Evolutionary conservation across 805 yeast species (phyloP), one percentile per base, ranked within the genome.

Genomic region (Grigorovia jiainica): DNA sequence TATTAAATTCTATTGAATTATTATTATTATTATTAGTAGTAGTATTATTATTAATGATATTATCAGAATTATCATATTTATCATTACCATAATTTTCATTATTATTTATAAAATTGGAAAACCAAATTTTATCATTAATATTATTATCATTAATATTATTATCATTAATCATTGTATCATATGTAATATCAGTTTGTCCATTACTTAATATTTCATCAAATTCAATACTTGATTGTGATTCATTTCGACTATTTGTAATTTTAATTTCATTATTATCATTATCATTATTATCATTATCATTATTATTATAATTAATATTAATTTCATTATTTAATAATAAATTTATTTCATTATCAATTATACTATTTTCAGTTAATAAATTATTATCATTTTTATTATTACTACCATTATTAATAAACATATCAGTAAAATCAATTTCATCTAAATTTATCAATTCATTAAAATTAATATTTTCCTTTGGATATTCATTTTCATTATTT

Each of bases 351-450:
- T 27, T 11, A 3, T 27, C n/a, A 13, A 7, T 15, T 13, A 27
- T 8, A 21, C 8, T 21, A 21, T 21, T 21, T 6, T 6, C 24
- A 21, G 24, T 21, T 21, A 21, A 6, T 6, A 6, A 6, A 21
- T 8, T 21, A 21, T 21, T 21, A 8, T 13, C 23, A 20, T 7
- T 35, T 5, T 35, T 25, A 4, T 6, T 27, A 13, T 27, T 27
- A 4, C 5, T 4, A 4, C n/a, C 11, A 16, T 17, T n/a, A 11
- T 27, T 27, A 18, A 52, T 52, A 43, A 60, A 60, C 36, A 60
- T 48, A 32, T 57, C 53, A 10, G 63, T 60, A 36, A 59, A 60
- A 48, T 60, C 65, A 21, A 60, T 54, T 45, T 60, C 65, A 41
- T 58, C 46, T 11, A 53, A 39, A 24, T 51, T 47, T n/a, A n/a